A percentile compares a stretch with the other conserved stretches of the same genome.
Evolutionary conservation across 257 asterid species (phyloP).

Genomic region (Fraxinus pennsylvanica): DNA sequence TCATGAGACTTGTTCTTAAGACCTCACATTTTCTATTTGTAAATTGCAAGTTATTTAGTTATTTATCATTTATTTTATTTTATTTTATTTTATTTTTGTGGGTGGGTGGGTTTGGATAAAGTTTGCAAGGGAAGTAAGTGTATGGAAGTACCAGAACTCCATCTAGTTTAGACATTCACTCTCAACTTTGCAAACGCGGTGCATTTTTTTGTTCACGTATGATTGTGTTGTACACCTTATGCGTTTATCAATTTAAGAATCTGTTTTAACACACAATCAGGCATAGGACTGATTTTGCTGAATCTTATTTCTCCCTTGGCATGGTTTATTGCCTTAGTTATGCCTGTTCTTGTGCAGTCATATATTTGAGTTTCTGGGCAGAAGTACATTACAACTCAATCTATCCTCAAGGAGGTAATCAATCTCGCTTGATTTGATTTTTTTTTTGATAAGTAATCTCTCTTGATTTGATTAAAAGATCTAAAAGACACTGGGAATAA

Average conservation of each 20-base stretch:
- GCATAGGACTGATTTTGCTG: not conserved
- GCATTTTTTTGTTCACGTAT: not conserved
- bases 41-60: not conserved
- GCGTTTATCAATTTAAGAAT: not conserved
- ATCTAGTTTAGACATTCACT: not conserved
- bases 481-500: not conserved
- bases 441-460: not conserved
- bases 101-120: not conserved
- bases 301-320: not conserved
- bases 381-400: constrained; percentile 98
- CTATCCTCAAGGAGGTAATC: constrained; percentile 87
- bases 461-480: not conserved
- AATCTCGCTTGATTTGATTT: not conserved
- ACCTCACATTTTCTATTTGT: not conserved
- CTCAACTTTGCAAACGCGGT: not conserved
- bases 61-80: not conserved
- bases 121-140: not conserved
- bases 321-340: constrained; percentile 1
- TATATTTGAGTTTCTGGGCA: constrained; percentile 92
- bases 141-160: not conserved
- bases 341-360: constrained; percentile 50
- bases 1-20: not conserved
- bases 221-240: not conserved
- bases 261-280: not conserved
- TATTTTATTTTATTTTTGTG: not conserved